Evolutionary conservation across 176 grass and related monocot genomes (phyloP).

Genomic region (Poa annua): DNA sequence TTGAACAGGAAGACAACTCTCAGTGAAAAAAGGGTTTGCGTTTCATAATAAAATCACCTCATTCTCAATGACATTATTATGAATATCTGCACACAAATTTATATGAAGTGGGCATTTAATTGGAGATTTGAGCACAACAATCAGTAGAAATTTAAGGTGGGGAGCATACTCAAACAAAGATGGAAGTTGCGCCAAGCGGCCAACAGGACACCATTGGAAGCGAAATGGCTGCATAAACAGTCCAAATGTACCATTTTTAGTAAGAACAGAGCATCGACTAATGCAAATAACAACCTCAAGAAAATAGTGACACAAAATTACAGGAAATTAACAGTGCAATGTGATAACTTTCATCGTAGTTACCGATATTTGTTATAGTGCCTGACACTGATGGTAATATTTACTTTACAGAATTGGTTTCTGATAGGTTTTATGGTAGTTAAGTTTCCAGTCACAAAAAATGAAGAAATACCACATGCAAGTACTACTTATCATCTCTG

Average conservation of each 20-base stretch:
- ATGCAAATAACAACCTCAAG: not conserved
- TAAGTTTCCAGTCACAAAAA: not conserved
- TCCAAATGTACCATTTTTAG: slow-evolving; percentile 29
- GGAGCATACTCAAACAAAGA: slow-evolving; percentile 65
- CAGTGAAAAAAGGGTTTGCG: too few relatives aligned
- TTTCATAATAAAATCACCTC: too few relatives aligned
- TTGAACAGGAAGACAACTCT: too few relatives aligned
- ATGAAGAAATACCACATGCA: not conserved
- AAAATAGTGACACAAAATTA: slow-evolving; percentile 24
- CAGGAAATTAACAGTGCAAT: not conserved
- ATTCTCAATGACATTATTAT: not conserved
- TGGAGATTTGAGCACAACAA: slow-evolving; percentile 17
- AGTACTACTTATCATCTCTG: not conserved
- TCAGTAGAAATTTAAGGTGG: slow-evolving; percentile 12
- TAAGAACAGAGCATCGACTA: slow-evolving; percentile 23
- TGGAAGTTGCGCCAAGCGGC: slow-evolving; percentile 49
- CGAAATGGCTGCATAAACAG: slow-evolving; percentile 61
- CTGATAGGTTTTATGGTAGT: slow-evolving; percentile 13
- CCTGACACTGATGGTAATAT: not conserved
- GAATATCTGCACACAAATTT: slow-evolving; percentile 1
- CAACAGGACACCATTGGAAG: slow-evolving; percentile 65
- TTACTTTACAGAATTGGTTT: not conserved
- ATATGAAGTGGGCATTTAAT: slow-evolving; percentile 1
- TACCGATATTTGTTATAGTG: not conserved
- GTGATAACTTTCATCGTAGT: not conserved